Evolutionary conservation across 768 basidiomycete genomes (phyloP), one percentile per base, ranked within the genome.

Genomic region (Sarcodon sp.): DNA sequence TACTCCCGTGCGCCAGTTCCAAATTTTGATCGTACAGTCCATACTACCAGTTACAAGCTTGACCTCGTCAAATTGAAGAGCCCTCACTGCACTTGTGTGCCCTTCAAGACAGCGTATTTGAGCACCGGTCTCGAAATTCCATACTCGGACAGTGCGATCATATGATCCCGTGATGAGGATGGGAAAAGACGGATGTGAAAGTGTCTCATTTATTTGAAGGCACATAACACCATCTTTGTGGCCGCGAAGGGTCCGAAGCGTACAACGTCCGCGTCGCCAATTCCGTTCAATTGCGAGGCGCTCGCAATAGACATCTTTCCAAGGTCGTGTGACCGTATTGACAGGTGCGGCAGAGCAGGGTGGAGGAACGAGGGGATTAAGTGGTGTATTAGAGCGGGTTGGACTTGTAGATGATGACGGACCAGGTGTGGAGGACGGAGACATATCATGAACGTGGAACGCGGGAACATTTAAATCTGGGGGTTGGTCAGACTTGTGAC

Each of bases 281-380:
- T 99, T 99, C 44, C 92, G 79, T 65, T 97, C 96, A 39, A 99
- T 79, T 15, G 83, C 81, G 63, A 98, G 79, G n/a, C 96, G 83
- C 62, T 99, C 96, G 60, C 87, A 89, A 64, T 98, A 99, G 15
- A 99, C 94, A 54, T 87, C 83, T 62, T 99, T 99, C 96, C 96
- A 99, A 0, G 94, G 96, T 39, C 92, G 79, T 12, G 89, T 93
- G 51, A 76, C 56, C 12, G 69, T 67, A 21, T 64, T 44, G 1
- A 49, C 39, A 11, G 50, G 33, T 6, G 53, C 47, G 6, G 50
- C 36, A 44, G 53, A 33, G 45, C 46, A 33, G 41, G 36, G 27
- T 13, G 51, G 52, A 34, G 61, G 53, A 33, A 55, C 45, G 41
- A 56, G 63, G 54, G 48, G 63, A 58, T 52, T 61, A 56, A 47